Percentiles rank a stretch among this genome's conserved stretches.
Evolutionary conservation across 495 filamentous ascomycete species (phyloP).

Genomic region (Xylaria intraflava): DNA sequence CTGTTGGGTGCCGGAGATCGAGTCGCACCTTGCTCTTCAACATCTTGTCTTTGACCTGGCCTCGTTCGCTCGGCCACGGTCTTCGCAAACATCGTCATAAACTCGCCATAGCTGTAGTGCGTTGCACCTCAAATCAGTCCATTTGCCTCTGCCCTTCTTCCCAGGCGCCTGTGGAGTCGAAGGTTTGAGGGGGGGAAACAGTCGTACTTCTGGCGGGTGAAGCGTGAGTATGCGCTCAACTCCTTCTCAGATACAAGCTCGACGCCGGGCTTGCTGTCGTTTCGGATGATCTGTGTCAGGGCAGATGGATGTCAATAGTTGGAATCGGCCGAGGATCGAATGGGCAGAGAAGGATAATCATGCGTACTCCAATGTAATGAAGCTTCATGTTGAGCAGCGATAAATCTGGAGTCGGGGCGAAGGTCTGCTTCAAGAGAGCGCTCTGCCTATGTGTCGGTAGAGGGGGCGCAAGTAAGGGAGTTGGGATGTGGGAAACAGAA

Average conservation of each 20-base stretch:
- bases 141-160: neutral
- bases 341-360: constrained; percentile 7
- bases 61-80: constrained; percentile 73
- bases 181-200: neutral
- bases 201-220: constrained; percentile 61
- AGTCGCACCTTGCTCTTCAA: constrained; percentile 72
- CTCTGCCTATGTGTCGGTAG: neutral
- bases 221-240: constrained; percentile 71
- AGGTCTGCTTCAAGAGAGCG: neutral
- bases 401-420: neutral
- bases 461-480: neutral
- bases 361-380: constrained; percentile 80
- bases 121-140: constrained; percentile 9
- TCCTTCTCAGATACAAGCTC: constrained; percentile 78
- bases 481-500: neutral
- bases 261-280: constrained; percentile 68
- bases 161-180: neutral
- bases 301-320: constrained; percentile 12
- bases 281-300: constrained; percentile 63
- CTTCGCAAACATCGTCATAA: constrained; percentile 63
- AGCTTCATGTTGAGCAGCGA: constrained; percentile 70
- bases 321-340: constrained; percentile 4
- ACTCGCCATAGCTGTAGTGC: constrained; percentile 48
- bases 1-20: neutral
- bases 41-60: constrained; percentile 83